Evolutionary conservation across 768 basidiomycete species (phyloP).

Genomic region (Dendrothele bispora): DNA sequence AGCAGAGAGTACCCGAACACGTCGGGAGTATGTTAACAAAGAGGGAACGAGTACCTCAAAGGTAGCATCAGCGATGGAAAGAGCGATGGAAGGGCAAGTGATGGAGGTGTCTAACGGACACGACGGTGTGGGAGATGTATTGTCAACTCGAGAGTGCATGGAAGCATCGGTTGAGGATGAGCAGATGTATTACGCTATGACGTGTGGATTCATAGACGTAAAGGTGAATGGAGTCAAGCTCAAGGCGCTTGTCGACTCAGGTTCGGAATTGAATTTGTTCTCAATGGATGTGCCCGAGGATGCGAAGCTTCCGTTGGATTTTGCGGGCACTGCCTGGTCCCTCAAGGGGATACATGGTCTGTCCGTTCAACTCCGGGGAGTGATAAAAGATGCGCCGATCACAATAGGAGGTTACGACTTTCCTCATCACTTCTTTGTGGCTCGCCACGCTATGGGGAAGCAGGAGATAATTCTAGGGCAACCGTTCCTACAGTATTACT

Average conservation of each 20-base stretch:
- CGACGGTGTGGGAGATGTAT: too few species aligned
- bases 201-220: not conserved
- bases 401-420: conserved; percentile 17
- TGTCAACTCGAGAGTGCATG: not conserved
- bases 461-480: conserved; percentile 18
- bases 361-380: conserved; percentile 13
- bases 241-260: not conserved
- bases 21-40: too few species aligned
- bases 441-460: not conserved
- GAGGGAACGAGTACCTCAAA: too few species aligned
- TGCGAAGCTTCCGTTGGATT: conserved; percentile 52
- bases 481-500: conserved; percentile 12
- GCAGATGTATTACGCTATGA: not conserved
- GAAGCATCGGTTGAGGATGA: not conserved
- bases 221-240: not conserved
- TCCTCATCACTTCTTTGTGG: conserved; percentile 27
- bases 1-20: too few species aligned
- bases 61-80: too few species aligned
- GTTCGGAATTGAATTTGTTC: not conserved
- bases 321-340: conserved; percentile 21
- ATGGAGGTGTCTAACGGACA: too few species aligned
- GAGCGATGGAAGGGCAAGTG: too few species aligned
- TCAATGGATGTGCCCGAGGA: not conserved
- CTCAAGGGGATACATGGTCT: conserved; percentile 21
- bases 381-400: conserved; percentile 12